Conservation (phyloP, 345 rosid species). For the Gossypioides kirkii region DNA sequence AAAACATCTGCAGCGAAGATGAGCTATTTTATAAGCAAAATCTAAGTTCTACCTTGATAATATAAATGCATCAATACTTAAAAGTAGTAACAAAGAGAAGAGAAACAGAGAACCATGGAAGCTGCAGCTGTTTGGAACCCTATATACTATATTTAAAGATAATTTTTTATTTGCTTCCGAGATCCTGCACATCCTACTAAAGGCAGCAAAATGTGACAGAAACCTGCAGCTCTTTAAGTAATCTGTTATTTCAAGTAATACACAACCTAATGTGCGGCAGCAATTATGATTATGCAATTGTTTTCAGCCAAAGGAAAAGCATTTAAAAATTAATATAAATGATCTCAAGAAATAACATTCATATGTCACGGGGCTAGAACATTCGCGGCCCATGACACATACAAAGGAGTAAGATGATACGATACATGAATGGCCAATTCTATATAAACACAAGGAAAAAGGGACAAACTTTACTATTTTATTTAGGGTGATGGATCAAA, state of each 20-base stretch:
- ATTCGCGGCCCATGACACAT: no score
- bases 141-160: neutral
- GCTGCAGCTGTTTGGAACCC: constrained; percentile 3
- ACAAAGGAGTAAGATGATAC: no score
- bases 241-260: neutral
- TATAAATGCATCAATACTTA: neutral
- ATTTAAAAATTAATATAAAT: neutral
- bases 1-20: constrained; percentile 57
- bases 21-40: constrained; percentile 1
- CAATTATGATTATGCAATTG: neutral
- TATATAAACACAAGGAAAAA: neutral
- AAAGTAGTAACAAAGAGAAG: neutral
- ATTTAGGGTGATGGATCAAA: neutral
- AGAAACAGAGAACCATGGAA: neutral
- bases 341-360: neutral
- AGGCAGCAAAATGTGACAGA: neutral
- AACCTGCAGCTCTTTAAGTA: neutral
- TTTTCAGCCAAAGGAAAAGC: neutral
- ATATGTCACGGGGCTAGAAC: neutral
- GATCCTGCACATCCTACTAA: neutral
- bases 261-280: neutral
- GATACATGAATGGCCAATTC: no score
- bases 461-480: neutral
- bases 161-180: neutral
- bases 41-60: neutral